Evolutionary conservation across 208 protist species (phyloP), one percentile per base, ranked within the genome.

Genomic region (Leishmania turanica): DNA sequence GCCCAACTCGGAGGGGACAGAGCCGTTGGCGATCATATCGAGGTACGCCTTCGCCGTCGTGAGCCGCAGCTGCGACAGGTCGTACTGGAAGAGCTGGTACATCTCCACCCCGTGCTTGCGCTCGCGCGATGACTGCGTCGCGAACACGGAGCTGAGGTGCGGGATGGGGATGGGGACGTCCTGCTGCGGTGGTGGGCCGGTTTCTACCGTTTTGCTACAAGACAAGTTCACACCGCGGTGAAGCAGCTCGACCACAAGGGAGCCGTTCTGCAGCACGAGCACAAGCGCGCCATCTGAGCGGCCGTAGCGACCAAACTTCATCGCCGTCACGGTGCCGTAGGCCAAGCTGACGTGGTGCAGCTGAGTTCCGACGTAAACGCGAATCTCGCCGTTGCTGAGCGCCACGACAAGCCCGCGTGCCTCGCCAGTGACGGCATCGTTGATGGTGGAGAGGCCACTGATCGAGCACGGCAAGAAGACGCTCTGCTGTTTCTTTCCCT

Each of bases 111-210:
- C 85, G 83, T 93, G 94, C 58, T 89, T 83, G 60, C 89, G 89
- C 89, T 99, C 98, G 9, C 97, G 91, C 79, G 97, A 89, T 51
- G 96, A 96, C 84, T 99, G 97, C 66, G 97, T 90, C 8, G 97
- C 86, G 89, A 99, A 99, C n/a, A 99, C 89, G 77, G 89, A 91
- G 78, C 96, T 99, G 56, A 98, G 93, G 34, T 89, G 90, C 2
- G 98, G 98, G 15, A 99, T 90, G 11, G 90, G 88, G 58, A 99
- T 94, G 56, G 96, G 97, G 15, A 98, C 82, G 79, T 99, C 98
- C 84, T 99, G 97, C 86, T 98, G 95, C 9, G 91, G 78, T n/a
- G 96, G 90, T 45, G 97, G 94, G 8, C 89, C 93, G 40, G 84
- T 80, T 76, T 91, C 86, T 2, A 78, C 76, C 21, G 78, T 77